Evolutionary conservation across 1,139 yeast genomes (phyloP).

Genomic region (Pneumocystis murina): DNA sequence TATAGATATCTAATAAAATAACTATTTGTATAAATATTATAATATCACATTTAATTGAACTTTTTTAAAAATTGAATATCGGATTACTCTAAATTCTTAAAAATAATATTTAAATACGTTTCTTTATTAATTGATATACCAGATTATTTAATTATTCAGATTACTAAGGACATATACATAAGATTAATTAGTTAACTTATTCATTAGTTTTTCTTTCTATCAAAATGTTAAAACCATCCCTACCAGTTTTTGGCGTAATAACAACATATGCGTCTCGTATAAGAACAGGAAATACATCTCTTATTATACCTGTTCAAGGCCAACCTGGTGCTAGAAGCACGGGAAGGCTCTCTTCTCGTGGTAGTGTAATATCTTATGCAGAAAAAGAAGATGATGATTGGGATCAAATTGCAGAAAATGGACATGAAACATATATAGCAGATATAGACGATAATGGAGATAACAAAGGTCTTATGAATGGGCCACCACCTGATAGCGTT

Average conservation of each 20-base stretch:
- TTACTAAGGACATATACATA: neutral
- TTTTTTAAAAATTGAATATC: too few relatives aligned
- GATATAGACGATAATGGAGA: conserved; percentile 3
- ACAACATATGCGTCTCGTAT: conserved; percentile 16
- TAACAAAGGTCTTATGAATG: neutral
- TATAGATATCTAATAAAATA: too few relatives aligned
- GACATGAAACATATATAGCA: neutral
- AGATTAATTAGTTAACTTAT: neutral
- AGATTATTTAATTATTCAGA: neutral
- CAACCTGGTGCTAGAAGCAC: conserved; percentile 9
- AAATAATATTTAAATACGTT: too few relatives aligned
- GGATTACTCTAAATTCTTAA: too few relatives aligned
- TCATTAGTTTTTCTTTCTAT: neutral
- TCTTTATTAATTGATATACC: too few relatives aligned
- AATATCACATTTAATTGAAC: too few relatives aligned
- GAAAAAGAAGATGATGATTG: conserved; percentile 13
- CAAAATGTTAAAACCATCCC: neutral
- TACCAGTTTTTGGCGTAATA: conserved; percentile 3
- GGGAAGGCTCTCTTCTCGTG: conserved; percentile 12
- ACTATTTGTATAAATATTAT: too few relatives aligned
- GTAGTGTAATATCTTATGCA: conserved; percentile 12
- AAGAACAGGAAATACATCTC: conserved; percentile 17
- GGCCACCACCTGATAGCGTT: conserved; percentile 1
- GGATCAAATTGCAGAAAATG: neutral
- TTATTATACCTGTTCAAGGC: conserved; percentile 15